Base-by-base conservation (phyloP, 2,329 filamentous ascomycete species). In the Diaporthe nobilis region DNA sequence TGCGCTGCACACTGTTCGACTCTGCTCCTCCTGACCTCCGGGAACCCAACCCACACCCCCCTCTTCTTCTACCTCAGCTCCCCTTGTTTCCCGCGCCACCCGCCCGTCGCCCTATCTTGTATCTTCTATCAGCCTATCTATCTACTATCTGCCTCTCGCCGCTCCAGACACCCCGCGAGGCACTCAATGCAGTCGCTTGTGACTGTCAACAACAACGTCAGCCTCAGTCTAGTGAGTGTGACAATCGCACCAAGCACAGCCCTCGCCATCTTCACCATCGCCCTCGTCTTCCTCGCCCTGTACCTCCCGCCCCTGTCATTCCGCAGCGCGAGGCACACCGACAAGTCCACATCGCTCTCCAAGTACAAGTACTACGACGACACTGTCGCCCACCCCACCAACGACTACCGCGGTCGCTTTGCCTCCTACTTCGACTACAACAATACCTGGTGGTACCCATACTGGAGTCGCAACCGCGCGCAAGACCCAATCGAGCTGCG, bases 131-230 rank as follows among this genome's bases (percentile, higher is more conserved):
- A 44, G 39, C 44, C 57, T 44, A 20, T 53, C 44, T 20, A 42
- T 28, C 53, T 22, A 71, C 39, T 67, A 37, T 20, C 55, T 51
- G 49, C 39, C 57, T 51, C 44, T 51, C 47, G 37, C 20, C 39
- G 57, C 53, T 17, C 53, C 22, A 37, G 4, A 39, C 31, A 51
- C 44, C 51, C 34, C 31, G 65, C 73, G 53, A 65, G 72, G 72
- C 79, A 78, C 82, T 84, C 84, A 81, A 91, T 91, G 90, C 88
- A 87, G 85, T 90, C 90, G 76, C 85, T 92, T 82, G 84, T 92
- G 79, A 89, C 89, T 72, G 87, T 92, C 78, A 90, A 91, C 84
- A 92, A 90, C 83, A 89, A 91, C 87, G 86, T 92, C 81, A 90
- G 89, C 75, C 86, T 92, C 79, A 90, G 89, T 74, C 86, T 92